Evolutionary conservation across 306 rosid genomes (phyloP).

Genomic region (Calophaca sinica): DNA sequence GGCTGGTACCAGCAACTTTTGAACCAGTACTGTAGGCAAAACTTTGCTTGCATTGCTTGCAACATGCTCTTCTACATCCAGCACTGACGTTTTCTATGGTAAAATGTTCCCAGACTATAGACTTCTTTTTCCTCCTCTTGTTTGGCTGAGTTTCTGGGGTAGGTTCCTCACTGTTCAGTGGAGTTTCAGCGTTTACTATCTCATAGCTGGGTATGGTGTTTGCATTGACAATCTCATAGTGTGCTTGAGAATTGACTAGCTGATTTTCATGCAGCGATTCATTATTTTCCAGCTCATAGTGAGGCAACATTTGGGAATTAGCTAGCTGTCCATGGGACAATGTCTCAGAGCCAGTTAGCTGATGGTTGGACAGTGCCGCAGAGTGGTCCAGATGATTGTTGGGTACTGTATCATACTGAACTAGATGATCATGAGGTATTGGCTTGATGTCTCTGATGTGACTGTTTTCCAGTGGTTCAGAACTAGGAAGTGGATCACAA

Average conservation of each 20-base stretch:
- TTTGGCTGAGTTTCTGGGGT: conserved; percentile 74
- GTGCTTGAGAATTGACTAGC: conserved; percentile 46
- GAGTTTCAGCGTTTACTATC: conserved; percentile 53
- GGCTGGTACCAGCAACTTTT: conserved; percentile 97
- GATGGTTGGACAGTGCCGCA: conserved; percentile 45
- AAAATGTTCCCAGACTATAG: conserved; percentile 95
- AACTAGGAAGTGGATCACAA: conserved; percentile 35
- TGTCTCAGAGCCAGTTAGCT: conserved; percentile 26
- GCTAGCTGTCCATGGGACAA: conserved; percentile 36
- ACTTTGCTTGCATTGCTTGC: conserved; percentile 93
- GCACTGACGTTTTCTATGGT: conserved; percentile 83
- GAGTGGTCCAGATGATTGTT: conserved; percentile 51
- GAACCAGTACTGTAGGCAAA: conserved; percentile 97
- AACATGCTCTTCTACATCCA: conserved; percentile 92
- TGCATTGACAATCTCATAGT: conserved; percentile 45
- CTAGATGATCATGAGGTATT: conserved; percentile 43
- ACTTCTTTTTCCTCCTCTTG: conserved; percentile 91
- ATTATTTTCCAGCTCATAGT: conserved; percentile 52
- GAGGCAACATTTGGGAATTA: conserved; percentile 50
- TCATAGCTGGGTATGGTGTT: conserved; percentile 48
- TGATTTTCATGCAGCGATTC: conserved; percentile 45
- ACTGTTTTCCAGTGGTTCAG: conserved; percentile 44
- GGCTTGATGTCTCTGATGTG: conserved; percentile 45
- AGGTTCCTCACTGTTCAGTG: conserved; percentile 53
- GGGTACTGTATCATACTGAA: conserved; percentile 44